Base-by-base conservation (phyloP, 192 early-diverging fungal genomes). In the Entomortierella beljakovae region DNA sequence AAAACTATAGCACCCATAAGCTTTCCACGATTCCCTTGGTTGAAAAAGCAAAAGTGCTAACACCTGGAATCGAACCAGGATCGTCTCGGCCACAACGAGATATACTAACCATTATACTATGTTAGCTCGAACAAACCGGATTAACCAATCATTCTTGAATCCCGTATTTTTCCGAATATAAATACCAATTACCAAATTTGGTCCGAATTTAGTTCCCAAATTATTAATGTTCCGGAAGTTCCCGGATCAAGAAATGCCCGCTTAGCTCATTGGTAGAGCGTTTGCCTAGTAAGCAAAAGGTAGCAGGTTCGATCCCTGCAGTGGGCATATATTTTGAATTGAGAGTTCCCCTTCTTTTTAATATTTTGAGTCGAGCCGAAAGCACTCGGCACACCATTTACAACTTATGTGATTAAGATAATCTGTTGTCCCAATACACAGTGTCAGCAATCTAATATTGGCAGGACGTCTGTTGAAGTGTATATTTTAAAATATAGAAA, bases 271-370 rank as follows among this genome's bases (percentile, higher is more conserved):
- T 46, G 43, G 43, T 46, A 66, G 71, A 66, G 63, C 71, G 62
- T 74, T 49, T 74, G 71, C 71, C 71, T 66, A 66, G 71, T 66
- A 74, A 72, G 70, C 70, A 72, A 55, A 72, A 72, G 70, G 70
- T 72, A 72, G 70, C 70, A 72, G 70, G 70, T 72, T 72, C 70
- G 70, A 71, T 71, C 70, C 70, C 70, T 71, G 70, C 69, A 57
- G 20, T 11, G 43, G 43, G 43, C 43, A 46, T 40, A 40, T n/a
- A n/a, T n/a, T n/a, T n/a, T n/a, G n/a, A n/a, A n/a, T n/a, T n/a
- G n/a, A 40, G 43, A 10, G 15, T 46, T 10, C 11, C 15, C 20
- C 15, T 5, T 46, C 3, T 15, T 46, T 16, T 46, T 46, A 20
- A 11, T 20, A 20, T 15, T 46, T 20, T 4, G 43, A 46, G n/a